These are phyloP conservation scores for Paramecium octaurelia DNA, from an alignment of 73 alveolate species.

Conservation along the genomic window DNA sequence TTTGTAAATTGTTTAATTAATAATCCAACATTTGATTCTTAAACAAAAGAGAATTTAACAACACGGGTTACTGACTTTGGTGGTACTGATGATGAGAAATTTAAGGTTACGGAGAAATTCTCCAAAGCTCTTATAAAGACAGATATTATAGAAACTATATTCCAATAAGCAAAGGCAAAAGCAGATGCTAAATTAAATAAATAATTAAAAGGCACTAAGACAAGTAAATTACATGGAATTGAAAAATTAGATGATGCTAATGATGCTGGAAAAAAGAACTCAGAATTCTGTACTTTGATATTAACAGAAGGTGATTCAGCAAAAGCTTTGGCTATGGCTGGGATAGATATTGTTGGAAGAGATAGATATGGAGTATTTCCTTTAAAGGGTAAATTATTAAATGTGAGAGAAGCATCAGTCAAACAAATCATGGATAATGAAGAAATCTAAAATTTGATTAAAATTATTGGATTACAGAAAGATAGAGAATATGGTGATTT, in stretches of 20 bases:
- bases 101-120: conserved; percentile 90
- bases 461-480: conserved; percentile 94
- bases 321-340: conserved; percentile 98
- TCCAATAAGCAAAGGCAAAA: conserved; percentile 95
- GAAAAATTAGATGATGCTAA: conserved; percentile 99
- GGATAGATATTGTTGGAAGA: conserved; percentile 97
- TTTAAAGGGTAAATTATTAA: conserved; percentile 97
- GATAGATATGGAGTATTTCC: conserved; percentile 99
- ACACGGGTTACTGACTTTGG: conserved; percentile 94
- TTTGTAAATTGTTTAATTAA: conserved; percentile 97
- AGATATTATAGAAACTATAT: conserved; percentile 89
- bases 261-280: conserved; percentile 93
- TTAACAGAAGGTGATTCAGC: conserved; percentile 99
- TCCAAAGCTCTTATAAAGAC: conserved; percentile 85
- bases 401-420: conserved; percentile 97
- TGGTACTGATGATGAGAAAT: conserved; percentile 64
- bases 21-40: conserved; percentile 99
- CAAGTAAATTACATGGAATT: conserved; percentile 90
- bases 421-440: conserved; percentile 92
- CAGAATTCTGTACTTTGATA: conserved; percentile 96
- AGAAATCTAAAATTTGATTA: conserved; percentile 95
- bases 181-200: conserved; percentile 94
- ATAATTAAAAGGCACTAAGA: conserved; percentile 90
- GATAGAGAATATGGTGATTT: conserved; percentile 89
- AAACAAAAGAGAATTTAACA: conserved; percentile 98